A percentile compares a stretch with the other conserved stretches of the same genome.
Conservation (phyloP, 2,329 filamentous ascomycete genomes). For the Diaporthe eres region DNA sequence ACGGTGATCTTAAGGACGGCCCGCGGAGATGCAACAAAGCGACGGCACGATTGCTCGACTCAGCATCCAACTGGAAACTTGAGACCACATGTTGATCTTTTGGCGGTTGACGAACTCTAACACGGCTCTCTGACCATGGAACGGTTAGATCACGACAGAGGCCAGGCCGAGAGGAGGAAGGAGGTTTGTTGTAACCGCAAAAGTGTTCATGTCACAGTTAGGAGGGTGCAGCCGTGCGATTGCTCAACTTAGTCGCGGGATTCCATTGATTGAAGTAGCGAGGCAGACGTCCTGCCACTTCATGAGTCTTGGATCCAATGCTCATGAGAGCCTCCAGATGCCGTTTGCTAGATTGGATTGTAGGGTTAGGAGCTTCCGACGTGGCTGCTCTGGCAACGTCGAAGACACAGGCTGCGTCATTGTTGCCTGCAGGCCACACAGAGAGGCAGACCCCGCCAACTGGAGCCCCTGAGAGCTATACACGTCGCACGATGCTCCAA, state of each 20-base stretch:
- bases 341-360: background rate
- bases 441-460: slow-evolving; percentile 13
- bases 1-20: no score
- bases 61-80: background rate
- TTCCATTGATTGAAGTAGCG: background rate
- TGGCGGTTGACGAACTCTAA: background rate
- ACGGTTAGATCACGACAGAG: background rate
- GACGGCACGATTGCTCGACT: background rate
- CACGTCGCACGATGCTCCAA: slow-evolving; percentile 28
- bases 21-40: slow-evolving; percentile 5
- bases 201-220: background rate
- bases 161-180: background rate
- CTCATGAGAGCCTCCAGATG: background rate
- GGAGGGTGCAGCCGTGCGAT: background rate
- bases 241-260: background rate
- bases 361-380: slow-evolving; percentile 24
- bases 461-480: slow-evolving; percentile 31
- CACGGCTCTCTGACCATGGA: no score
- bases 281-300: background rate
- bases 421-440: slow-evolving; percentile 28
- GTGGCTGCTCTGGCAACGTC: slow-evolving; percentile 20
- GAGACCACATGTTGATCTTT: background rate
- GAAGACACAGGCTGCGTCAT: slow-evolving; percentile 3
- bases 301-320: background rate
- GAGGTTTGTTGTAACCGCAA: background rate